These are phyloP conservation scores for Pleurotus tuber-regium DNA, from an alignment of 768 basidiomycete species.

Conservation along the genomic window DNA sequence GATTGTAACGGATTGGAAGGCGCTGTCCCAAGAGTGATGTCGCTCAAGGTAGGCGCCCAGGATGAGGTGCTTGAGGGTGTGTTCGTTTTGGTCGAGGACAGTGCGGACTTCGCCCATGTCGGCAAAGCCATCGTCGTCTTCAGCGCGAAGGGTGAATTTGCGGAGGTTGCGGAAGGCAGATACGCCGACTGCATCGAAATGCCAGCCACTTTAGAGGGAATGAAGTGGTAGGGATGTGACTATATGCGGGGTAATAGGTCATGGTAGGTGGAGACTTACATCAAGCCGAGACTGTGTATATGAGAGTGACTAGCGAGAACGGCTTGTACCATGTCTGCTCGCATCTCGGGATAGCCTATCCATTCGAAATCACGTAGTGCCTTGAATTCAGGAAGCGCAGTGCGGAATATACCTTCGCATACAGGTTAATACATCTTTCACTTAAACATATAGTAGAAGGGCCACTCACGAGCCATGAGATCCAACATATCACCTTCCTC, in stretches of 20 bases:
- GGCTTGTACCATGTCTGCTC: slow-evolving; percentile 62
- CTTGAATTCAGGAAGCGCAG: slow-evolving; percentile 61
- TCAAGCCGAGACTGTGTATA: slow-evolving; percentile 55
- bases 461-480: slow-evolving; percentile 48
- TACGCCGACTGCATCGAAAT: slow-evolving; percentile 70
- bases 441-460: background rate
- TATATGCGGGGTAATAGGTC: background rate
- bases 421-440: too few relatives aligned
- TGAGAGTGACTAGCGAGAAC: slow-evolving; percentile 52
- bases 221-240: too few relatives aligned
- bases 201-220: slow-evolving; percentile 52
- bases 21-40: slow-evolving; percentile 64
- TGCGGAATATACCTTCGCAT: slow-evolving; percentile 53
- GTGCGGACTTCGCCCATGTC: slow-evolving; percentile 67
- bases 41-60: slow-evolving; percentile 69
- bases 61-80: slow-evolving; percentile 57
- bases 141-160: slow-evolving; percentile 66
- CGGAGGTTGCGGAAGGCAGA: slow-evolving; percentile 57
- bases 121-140: slow-evolving; percentile 70
- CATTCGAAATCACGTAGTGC: slow-evolving; percentile 65
- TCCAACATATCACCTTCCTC: slow-evolving; percentile 69
- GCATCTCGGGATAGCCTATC: slow-evolving; percentile 75
- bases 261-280: slow-evolving; percentile 31
- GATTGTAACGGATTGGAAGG: slow-evolving; percentile 61
- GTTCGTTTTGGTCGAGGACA: slow-evolving; percentile 58